These are phyloP conservation scores for Isabelozyma heimii DNA, from an alignment of 805 yeast species.

Conservation along the genomic window DNA sequence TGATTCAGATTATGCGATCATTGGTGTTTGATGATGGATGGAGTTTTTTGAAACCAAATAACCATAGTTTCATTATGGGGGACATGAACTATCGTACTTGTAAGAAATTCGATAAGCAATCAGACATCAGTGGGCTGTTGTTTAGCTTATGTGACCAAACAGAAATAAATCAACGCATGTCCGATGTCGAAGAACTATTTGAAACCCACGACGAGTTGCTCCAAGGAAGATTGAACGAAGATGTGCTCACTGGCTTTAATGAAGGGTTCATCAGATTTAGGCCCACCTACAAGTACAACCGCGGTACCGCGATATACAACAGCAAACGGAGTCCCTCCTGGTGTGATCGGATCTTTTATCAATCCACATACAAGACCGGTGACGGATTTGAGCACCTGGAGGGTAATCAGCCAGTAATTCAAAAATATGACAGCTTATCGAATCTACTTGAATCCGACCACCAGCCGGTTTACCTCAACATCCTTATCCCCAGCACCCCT, in stretches of 20 bases:
- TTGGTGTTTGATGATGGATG: slow-evolving; percentile 58
- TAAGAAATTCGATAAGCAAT: slow-evolving; percentile 11
- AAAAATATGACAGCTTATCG: slow-evolving; percentile 49
- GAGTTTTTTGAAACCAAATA: slow-evolving; percentile 47
- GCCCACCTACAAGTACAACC: slow-evolving; percentile 77
- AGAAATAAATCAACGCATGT: slow-evolving; percentile 2
- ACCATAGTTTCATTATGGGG: slow-evolving; percentile 75
- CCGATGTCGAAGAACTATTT: slow-evolving; percentile 17
- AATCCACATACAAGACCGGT: slow-evolving; percentile 33
- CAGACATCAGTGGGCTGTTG: slow-evolving; percentile 14
- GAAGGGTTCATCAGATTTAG: slow-evolving; percentile 65
- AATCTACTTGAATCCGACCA: slow-evolving; percentile 68
- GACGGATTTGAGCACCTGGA: background rate
- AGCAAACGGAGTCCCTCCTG: slow-evolving; percentile 73
- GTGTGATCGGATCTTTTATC: slow-evolving; percentile 82
- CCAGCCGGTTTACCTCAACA: slow-evolving; percentile 63
- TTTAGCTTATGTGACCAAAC: slow-evolving; percentile 21
- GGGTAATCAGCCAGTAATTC: slow-evolving; percentile 18
- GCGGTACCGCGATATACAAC: slow-evolving; percentile 52
- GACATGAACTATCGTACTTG: slow-evolving; percentile 78
- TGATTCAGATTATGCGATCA: slow-evolving; percentile 46
- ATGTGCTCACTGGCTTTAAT: slow-evolving; percentile 57
- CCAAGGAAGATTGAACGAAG: slow-evolving; percentile 35
- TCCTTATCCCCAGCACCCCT: slow-evolving; percentile 44
- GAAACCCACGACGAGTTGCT: slow-evolving; percentile 50